Conservation (phyloP, 257 asterid genomes). For the Gentiana macrophylla region DNA sequence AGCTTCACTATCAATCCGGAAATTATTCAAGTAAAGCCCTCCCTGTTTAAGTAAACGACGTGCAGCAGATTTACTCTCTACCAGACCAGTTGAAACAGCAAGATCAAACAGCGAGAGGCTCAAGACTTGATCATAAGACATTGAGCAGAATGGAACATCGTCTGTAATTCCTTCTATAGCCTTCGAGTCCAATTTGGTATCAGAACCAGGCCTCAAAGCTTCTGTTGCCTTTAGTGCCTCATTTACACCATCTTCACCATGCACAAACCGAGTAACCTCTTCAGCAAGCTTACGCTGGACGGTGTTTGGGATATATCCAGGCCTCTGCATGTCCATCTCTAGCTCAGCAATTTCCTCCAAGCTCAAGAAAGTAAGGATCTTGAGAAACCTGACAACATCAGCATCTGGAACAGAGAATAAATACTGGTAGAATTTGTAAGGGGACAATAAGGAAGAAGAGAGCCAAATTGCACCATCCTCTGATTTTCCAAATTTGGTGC, state of each 20-base stretch:
- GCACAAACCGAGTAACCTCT: constrained; percentile 92
- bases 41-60: constrained; percentile 87
- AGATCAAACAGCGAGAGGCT: constrained; percentile 54
- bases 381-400: constrained; percentile 67
- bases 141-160: constrained; percentile 64
- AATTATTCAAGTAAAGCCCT: constrained; percentile 77
- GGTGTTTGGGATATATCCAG: constrained; percentile 56
- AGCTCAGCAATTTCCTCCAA: constrained; percentile 54
- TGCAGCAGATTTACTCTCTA: constrained; percentile 86
- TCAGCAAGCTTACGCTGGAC: constrained; percentile 86
- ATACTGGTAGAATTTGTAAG: constrained; percentile 81
- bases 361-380: constrained; percentile 61
- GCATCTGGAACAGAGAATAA: constrained; percentile 63
- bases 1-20: constrained; percentile 60
- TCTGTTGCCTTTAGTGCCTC: constrained; percentile 81
- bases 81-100: constrained; percentile 52
- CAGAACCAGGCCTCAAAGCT: constrained; percentile 84
- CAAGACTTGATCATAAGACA: constrained; percentile 43
- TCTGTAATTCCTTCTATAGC: constrained; percentile 65
- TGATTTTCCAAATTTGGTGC: constrained; percentile 89
- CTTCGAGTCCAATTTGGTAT: constrained; percentile 52
- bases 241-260: constrained; percentile 63
- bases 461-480: constrained; percentile 93
- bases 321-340: constrained; percentile 43
- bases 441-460: constrained; percentile 54